Evolutionary conservation across 208 protist genomes (phyloP), one percentile per base, ranked within the genome.

Genomic region (Leishmania tarentolae): DNA sequence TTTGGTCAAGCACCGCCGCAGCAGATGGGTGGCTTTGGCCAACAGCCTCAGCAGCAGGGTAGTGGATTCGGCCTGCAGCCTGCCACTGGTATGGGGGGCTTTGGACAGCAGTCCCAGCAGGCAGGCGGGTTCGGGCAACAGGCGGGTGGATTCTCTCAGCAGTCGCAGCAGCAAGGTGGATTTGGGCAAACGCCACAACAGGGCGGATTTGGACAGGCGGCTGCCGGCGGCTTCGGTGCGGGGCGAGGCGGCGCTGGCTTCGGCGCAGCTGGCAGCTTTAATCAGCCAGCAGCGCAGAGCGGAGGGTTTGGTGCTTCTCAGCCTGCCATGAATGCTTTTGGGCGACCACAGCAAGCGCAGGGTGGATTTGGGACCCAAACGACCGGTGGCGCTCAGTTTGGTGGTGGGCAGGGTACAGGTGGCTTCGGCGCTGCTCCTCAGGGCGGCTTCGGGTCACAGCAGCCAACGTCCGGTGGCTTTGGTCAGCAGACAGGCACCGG

Each of bases 61-160:
- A 81, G 84, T 13, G 87, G 85, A 42, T 90, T 91, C 77, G 89
- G 89, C 6, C 89, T 90, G 70, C 85, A 70, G 40, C 61, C 84
- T 44, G 69, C 47, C 8, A 65, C 35, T 31, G 66, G 69, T 24
- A 56, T 46, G 57, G 88, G 86, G 61, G 90, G 87, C 35, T 93
- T 93, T 75, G 87, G 87, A 42, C 87, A 90, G 61, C 70, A 76
- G 77, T 75, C 44, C 28, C 74, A 82, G 50, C 72, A 82, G 78
- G 69, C 73, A 2, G 84, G 83, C 52, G 89, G 87, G 1, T 90
- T 92, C 80, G 87, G 87, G 31, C 87, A 90, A 80, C 76, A 79
- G 70, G 28, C 74, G 21, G 86, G 86, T 59, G 91, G 81, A 35
- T 94, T 93, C 82, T 89, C 88, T 7, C 88, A 91, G 53, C 63